These are phyloP conservation scores for Avena sativa DNA, from an alignment of 176 grass and related monocot species.

Conservation along the genomic window DNA sequence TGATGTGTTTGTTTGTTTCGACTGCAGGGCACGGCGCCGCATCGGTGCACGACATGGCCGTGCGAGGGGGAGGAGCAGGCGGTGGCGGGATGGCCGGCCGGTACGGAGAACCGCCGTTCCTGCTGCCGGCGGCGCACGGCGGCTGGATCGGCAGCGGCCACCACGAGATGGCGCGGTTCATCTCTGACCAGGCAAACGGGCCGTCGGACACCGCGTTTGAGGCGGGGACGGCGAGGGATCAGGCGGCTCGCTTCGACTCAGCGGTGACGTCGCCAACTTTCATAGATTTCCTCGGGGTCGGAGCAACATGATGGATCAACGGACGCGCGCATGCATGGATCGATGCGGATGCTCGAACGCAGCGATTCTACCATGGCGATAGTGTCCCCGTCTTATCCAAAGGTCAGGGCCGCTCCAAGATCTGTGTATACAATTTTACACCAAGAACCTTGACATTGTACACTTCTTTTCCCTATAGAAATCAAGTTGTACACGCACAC, in stretches of 20 bases:
- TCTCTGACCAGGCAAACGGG: neutral
- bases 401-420: too few relatives aligned
- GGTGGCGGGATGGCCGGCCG: neutral
- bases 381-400: too few relatives aligned
- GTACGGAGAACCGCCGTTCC: slow-evolving; percentile 32
- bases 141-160: slow-evolving; percentile 21
- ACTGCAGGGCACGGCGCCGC: slow-evolving; percentile 26
- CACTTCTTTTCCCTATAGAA: too few relatives aligned
- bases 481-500: too few relatives aligned
- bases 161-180: slow-evolving; percentile 36
- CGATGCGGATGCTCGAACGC: neutral
- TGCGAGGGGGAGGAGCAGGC: neutral
- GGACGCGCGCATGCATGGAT: slow-evolving; percentile 17
- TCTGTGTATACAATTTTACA: too few relatives aligned
- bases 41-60: neutral
- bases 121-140: neutral
- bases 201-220: slow-evolving; percentile 26
- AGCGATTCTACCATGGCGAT: too few relatives aligned
- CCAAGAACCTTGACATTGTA: too few relatives aligned
- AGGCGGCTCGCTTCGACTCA: slow-evolving; percentile 33
- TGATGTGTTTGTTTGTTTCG: neutral
- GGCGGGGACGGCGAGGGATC: slow-evolving; percentile 25
- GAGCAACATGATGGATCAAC: slow-evolving; percentile 63
- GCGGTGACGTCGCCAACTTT: slow-evolving; percentile 55
- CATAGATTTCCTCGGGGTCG: slow-evolving; percentile 98